Evolutionary conservation across 1,139 yeast species (phyloP).

Genomic region (Kodamaea suecica): DNA sequence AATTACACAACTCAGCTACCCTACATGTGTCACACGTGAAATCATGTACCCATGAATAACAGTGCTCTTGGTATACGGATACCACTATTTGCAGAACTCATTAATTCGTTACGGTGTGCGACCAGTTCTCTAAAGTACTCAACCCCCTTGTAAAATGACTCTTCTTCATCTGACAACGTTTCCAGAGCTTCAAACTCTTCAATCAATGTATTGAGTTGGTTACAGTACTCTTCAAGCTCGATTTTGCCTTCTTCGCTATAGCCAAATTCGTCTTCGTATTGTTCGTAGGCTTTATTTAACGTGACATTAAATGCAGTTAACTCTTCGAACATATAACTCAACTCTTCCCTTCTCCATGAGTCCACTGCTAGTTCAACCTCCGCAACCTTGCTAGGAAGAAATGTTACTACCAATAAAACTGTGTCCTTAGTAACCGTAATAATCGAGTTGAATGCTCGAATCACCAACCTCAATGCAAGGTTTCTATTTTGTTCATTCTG

Average conservation of each 20-base stretch:
- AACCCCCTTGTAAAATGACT: neutral
- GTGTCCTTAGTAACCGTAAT: too few relatives aligned
- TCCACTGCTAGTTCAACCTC: constrained; percentile 3
- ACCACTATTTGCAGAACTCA: too few relatives aligned
- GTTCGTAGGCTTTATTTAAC: neutral
- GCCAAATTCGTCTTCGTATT: neutral
- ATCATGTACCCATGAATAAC: too few relatives aligned
- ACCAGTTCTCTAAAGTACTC: neutral
- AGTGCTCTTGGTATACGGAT: too few relatives aligned
- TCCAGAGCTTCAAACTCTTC: neutral
- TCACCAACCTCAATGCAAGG: too few relatives aligned
- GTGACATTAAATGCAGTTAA: neutral
- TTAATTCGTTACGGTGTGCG: neutral
- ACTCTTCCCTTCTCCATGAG: constrained; percentile 4
- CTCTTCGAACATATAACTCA: constrained; percentile 1
- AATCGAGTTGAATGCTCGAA: too few relatives aligned
- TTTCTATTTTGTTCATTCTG: too few relatives aligned
- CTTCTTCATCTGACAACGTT: neutral
- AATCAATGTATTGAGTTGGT: neutral
- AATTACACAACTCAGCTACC: too few relatives aligned
- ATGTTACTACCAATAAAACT: constrained; percentile 3
- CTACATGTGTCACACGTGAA: too few relatives aligned
- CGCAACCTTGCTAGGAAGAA: constrained; percentile 3
- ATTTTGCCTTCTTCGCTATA: neutral
- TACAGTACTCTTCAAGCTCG: neutral